A percentile compares a stretch with the other conserved stretches of the same genome.
Evolutionary conservation across 306 rosid genomes (phyloP).

Genomic region (Prunus armeniaca): DNA sequence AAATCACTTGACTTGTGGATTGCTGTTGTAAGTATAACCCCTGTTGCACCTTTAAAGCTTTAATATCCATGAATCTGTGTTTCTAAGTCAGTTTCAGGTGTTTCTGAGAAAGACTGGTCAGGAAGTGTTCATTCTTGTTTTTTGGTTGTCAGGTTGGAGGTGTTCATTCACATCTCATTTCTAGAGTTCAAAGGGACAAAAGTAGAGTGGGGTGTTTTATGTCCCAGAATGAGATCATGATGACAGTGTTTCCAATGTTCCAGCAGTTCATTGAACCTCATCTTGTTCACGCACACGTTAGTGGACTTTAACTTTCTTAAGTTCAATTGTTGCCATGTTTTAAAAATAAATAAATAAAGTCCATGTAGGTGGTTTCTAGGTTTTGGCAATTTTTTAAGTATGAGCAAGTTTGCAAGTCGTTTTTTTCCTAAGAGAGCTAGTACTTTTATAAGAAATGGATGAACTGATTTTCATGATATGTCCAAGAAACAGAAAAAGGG

Average conservation of each 20-base stretch:
- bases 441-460: not conserved
- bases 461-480: not conserved
- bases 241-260: conserved; percentile 97
- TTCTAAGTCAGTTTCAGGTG: conserved; percentile 8
- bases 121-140: not conserved
- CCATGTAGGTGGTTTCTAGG: not conserved
- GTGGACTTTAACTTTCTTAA: conserved; percentile 32
- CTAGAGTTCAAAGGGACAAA: conserved; percentile 99
- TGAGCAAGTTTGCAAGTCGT: not conserved
- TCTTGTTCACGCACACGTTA: conserved; percentile 96
- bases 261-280: conserved; percentile 98
- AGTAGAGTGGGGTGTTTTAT: conserved; percentile 85
- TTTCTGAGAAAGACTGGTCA: conserved; percentile 7
- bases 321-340: not conserved
- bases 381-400: not conserved
- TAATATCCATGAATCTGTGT: not conserved
- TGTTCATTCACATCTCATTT: conserved; percentile 96
- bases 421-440: not conserved
- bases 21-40: conserved; percentile 73
- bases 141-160: conserved; percentile 77
- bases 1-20: conserved; percentile 93
- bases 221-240: conserved; percentile 95
- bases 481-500: not conserved
- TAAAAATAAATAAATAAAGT: not conserved
- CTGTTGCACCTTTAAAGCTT: conserved; percentile 18